Evolutionary conservation across 495 filamentous ascomycete genomes (phyloP), one percentile per base, ranked within the genome.

Genomic region (Penicillium simplicissimum): DNA sequence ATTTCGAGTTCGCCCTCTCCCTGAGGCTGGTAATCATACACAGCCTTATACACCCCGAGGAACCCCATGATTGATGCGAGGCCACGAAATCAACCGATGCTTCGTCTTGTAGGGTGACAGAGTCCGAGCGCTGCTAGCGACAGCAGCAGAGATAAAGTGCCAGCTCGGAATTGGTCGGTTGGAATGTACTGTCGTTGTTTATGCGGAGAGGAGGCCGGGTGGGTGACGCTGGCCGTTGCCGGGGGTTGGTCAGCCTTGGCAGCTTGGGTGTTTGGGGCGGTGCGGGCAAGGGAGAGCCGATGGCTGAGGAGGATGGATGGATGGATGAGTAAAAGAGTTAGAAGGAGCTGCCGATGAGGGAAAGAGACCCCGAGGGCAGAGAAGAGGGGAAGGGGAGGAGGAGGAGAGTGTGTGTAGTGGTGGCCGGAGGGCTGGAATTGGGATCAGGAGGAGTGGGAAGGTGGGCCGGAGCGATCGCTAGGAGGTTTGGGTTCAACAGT

Each of bases 11-110:
- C 96, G 53, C 90, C 87, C 61, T 92, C 90, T 64, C 84, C 88
- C 76, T 97, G 93, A 59, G 95, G 93, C 59, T 83, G 81, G 79
- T 98, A 99, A 81, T 96, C 92, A 83, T 96, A 98, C 69, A 96
- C 68, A 69, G 93, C 94, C 73, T 86, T 90, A 81, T 93, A 97
- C 55, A 99, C 85, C 57, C 93, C 93, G 69, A 97, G 73, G 81
- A 98, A 99, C 55, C 81, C 85, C 87, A 90, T 90, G 36, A 51
- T 76, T 61, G 37, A 65, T 17, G 63, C 9, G 49, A 52, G 36
- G 42, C 17, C 34, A 37, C 35, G 28, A 36, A 28, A 31, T 31
- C 19, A 34, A 15, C 38, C 47, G 17, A 43, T 17, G 7, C 36
- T 54, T 43, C 25, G 35, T 28, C 28, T 47, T 15, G 38, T 47